Conservation (phyloP, 83 land plant genomes). For the Picea engelmannii region DNA sequence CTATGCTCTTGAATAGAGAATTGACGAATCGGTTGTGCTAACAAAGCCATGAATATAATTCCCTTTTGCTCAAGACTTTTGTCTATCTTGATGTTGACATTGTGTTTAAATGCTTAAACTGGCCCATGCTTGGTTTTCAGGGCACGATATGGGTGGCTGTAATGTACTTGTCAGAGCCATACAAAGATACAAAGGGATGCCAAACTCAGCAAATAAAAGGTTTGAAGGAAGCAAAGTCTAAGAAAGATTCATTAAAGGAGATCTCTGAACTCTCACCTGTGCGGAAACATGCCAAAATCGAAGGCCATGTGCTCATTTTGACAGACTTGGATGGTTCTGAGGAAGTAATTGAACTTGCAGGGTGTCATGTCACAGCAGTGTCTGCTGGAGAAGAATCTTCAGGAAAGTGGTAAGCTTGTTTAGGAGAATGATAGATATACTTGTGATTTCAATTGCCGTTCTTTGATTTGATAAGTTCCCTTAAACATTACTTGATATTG, state of each 20-base stretch:
- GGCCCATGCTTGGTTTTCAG: constrained; percentile 7
- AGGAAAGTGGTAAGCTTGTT: constrained; percentile 55
- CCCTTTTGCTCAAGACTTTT: not conserved
- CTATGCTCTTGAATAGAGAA: constrained; percentile 1
- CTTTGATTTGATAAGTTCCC: not conserved
- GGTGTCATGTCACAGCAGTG: constrained; percentile 55
- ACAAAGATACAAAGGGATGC: constrained; percentile 3
- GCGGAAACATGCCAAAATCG: constrained; percentile 47
- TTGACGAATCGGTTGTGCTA: not conserved
- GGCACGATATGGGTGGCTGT: constrained; percentile 11
- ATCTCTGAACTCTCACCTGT: constrained; percentile 52
- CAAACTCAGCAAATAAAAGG: not conserved
- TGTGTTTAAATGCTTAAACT: constrained; percentile 7
- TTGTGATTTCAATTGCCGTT: not conserved
- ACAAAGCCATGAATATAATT: not conserved
- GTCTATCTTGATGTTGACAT: not conserved
- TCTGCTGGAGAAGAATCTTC: constrained; percentile 48
- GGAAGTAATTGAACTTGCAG: constrained; percentile 33
- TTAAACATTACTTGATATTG: not conserved
- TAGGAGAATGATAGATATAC: not conserved
- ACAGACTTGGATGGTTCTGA: constrained; percentile 51
- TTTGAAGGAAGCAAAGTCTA: constrained; percentile 10
- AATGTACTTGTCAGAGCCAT: not conserved
- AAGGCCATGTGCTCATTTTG: constrained; percentile 37
- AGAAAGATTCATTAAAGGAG: constrained; percentile 30